phyloP scores from a whole-genome alignment of 140 eudicot genomes.

The Anethum foeniculum region DNA sequence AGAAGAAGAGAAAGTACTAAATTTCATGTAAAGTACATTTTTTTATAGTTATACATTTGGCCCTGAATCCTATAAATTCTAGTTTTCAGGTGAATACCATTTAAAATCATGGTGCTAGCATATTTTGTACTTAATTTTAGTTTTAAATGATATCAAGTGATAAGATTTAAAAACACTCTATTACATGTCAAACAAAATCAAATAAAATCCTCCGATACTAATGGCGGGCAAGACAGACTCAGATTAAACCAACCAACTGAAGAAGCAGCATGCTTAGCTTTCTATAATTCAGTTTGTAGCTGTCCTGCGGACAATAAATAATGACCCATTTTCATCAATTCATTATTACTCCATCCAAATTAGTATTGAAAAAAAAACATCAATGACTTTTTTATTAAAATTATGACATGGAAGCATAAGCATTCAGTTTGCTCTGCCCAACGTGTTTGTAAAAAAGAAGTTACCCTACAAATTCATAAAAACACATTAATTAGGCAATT shows the following conservation, averaged over 20 bases:
- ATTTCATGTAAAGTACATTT: no score
- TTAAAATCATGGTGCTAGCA: no score
- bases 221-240: not conserved
- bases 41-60: no score
- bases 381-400: not conserved
- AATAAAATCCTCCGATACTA: not conserved
- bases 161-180: no score
- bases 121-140: no score
- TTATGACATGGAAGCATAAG: not conserved
- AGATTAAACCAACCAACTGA: not conserved
- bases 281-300: not conserved
- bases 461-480: not conserved
- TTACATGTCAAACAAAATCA: not conserved
- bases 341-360: not conserved
- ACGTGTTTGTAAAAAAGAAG: not conserved
- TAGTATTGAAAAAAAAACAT: not conserved
- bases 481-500: not conserved
- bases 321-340: not conserved
- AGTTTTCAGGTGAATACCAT: no score
- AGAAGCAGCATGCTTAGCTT: not conserved
- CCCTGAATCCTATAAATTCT: no score
- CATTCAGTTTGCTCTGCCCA: not conserved
- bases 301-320: not conserved
- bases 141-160: no score
- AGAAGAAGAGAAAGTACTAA: no score